Conservation (phyloP, 345 rosid species). For the Litchi chinensis region DNA sequence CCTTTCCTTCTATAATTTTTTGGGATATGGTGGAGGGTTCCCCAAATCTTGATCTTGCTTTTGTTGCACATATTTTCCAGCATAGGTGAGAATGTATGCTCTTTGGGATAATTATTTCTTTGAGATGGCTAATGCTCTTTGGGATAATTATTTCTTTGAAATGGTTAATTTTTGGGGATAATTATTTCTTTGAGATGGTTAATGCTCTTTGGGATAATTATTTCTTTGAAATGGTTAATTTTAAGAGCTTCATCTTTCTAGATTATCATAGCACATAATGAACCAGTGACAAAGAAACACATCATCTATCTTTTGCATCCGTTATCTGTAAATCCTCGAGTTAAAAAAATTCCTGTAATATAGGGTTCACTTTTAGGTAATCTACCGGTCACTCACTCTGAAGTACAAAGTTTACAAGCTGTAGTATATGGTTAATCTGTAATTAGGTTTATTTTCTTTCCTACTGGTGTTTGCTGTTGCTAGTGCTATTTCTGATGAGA, state of each 20-base stretch:
- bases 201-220: too few species aligned
- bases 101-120: neutral
- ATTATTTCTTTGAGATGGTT: too few species aligned
- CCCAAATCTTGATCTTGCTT: constrained; percentile 94
- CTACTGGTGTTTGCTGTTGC: neutral
- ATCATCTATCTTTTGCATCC: neutral
- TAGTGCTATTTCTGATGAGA: neutral
- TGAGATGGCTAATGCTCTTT: too few species aligned
- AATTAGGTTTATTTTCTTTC: constrained; percentile 3
- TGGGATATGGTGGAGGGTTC: constrained; percentile 96
- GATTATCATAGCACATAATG: neutral
- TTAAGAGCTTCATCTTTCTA: constrained; percentile 1
- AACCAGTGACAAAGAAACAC: neutral
- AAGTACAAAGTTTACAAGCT: too few species aligned
- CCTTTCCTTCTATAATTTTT: constrained; percentile 48
- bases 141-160: too few species aligned
- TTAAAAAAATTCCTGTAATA: neutral
- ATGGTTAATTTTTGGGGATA: too few species aligned
- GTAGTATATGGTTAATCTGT: neutral
- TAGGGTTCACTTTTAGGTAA: neutral
- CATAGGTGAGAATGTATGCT: constrained; percentile 63
- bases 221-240: neutral
- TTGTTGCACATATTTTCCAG: constrained; percentile 96
- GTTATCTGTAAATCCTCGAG: neutral
- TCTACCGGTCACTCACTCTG: neutral